Base-by-base conservation (phyloP, 306 rosid genomes). In the Ceratonia siliqua region DNA sequence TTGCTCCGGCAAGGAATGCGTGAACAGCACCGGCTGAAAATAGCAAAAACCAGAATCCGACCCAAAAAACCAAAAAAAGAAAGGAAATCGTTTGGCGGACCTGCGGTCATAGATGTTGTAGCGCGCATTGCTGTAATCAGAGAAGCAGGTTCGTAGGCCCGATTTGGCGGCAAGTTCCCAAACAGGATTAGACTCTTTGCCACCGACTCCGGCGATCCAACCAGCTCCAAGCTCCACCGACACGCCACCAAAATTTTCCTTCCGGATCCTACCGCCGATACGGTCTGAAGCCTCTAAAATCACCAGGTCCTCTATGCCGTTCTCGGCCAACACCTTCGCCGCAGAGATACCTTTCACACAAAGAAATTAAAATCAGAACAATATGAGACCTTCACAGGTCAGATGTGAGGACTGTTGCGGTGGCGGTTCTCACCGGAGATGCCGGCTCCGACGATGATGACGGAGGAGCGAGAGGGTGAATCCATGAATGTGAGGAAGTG, bases 181-280 rank as follows among this genome's bases (percentile, higher is more conserved):
- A 10, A 87, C 89, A 1, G 98, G 98, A 66, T 94, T 94, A 15
- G 87, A 50, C 69, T 90, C 84, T 17, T 57, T 80, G 0, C 98
- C 98, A 1, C 96, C 98, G 49, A 94, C 98, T 22, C 98, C 98
- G 42, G 90, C 96, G 28, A 94, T 92, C 98, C 98, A 94, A n/a
- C 98, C 98, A 2, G 98, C 97, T 2, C 98, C 98, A 13, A 91
- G 96, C 78, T 94, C 98, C 65, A 85, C 98, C 75, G 95, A 70
- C 64, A 94, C 85, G 11, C 91, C 97, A 1, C 96, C 97, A 69
- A 94, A 94, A 43, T 72, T 42, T 63, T 94, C 93, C 70, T 90
- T 94, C 6, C 91, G 82, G 64, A 94, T 87, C 85, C 98, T 90
- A 5, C 98, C 97, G 30, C 98, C 98, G 49, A 94, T 89, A 43